Percentiles rank a stretch among this genome's conserved stretches.
Conservation (phyloP, 306 rosid genomes). For the Biancaea sappan region DNA sequence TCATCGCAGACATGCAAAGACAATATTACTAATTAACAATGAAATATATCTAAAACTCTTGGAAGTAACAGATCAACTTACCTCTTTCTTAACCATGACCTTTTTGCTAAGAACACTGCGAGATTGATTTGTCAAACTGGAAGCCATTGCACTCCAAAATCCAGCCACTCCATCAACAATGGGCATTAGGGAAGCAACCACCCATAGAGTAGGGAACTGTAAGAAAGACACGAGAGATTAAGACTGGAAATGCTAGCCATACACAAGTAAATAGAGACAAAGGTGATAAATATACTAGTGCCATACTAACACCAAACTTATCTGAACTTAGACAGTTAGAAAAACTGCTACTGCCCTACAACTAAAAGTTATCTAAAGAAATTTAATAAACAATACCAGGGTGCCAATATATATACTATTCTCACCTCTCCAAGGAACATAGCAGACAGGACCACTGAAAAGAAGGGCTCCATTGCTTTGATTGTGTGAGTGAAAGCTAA, state of each 20-base stretch:
- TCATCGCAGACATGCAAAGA: no score
- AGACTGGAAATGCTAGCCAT: constrained; percentile 9
- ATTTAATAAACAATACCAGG: background rate
- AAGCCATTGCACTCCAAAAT: constrained; percentile 98
- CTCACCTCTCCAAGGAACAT: constrained; percentile 93
- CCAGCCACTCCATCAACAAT: constrained; percentile 92
- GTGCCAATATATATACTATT: background rate
- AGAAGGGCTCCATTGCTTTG: constrained; percentile 94
- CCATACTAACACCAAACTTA: background rate
- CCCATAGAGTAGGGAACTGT: constrained; percentile 83
- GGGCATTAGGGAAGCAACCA: constrained; percentile 79
- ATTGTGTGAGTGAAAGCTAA: constrained; percentile 98
- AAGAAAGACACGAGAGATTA: constrained; percentile 13
- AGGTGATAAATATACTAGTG: constrained; percentile 6
- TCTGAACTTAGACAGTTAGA: background rate
- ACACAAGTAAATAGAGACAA: background rate
- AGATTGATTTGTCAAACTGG: constrained; percentile 89
- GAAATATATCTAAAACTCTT: constrained; percentile 20
- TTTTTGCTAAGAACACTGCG: constrained; percentile 98
- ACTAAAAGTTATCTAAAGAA: constrained; percentile 7
- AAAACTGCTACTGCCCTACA: background rate
- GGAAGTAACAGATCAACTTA: constrained; percentile 16
- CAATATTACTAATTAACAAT: background rate
- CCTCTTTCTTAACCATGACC: constrained; percentile 88
- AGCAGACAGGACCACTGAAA: constrained; percentile 85